These are phyloP conservation scores for Peronospora farinosa DNA, from an alignment of 352 stramenopile species.

Conservation along the genomic window DNA sequence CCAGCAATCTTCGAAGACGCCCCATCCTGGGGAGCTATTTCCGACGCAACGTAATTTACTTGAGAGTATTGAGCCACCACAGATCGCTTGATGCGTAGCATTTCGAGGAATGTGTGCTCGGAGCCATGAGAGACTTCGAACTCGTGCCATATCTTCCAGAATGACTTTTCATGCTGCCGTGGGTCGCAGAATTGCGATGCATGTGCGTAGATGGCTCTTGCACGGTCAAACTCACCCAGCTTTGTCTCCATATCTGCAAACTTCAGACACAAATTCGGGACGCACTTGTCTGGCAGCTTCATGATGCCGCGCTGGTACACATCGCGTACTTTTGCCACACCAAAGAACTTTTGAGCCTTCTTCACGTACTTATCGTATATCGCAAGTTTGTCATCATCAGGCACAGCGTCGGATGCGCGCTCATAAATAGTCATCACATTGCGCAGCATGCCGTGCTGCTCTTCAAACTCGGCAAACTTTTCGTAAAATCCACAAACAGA, in stretches of 20 bases:
- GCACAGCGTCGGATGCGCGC: constrained; percentile 83
- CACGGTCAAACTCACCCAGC: constrained; percentile 95
- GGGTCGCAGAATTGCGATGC: constrained; percentile 97
- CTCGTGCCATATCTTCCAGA: constrained; percentile 95
- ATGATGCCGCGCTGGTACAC: constrained; percentile 96
- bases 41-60: constrained; percentile 95
- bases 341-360: constrained; percentile 94
- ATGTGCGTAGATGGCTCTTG: constrained; percentile 92
- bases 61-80: constrained; percentile 94
- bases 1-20: constrained; percentile 27
- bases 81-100: constrained; percentile 96
- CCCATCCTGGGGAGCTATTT: constrained; percentile 57
- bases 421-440: constrained; percentile 96
- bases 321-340: constrained; percentile 92
- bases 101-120: constrained; percentile 98
- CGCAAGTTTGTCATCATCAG: constrained; percentile 86
- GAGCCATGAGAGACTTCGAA: constrained; percentile 94
- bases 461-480: constrained; percentile 94
- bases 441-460: constrained; percentile 93
- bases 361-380: constrained; percentile 93
- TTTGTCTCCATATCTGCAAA: constrained; percentile 96
- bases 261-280: constrained; percentile 90
- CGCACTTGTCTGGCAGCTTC: constrained; percentile 88
- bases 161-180: constrained; percentile 86
- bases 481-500: constrained; percentile 79